phyloP scores from a whole-genome alignment of 1,284 basidiomycete species.

The Ustilago shanxiensis region DNA sequence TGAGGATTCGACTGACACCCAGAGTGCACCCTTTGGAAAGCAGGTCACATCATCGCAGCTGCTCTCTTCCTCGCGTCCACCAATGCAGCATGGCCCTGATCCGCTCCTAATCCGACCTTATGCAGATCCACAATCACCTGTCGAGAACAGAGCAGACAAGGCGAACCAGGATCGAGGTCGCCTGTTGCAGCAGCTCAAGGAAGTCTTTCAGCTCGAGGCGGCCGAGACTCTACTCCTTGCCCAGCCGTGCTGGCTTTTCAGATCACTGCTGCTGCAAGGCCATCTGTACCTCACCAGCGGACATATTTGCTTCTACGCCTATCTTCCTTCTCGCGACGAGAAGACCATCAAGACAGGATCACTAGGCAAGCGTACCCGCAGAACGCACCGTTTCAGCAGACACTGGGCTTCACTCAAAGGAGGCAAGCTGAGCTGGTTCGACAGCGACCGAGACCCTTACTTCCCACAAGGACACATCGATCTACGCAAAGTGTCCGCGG shows the following conservation, averaged over 20 bases:
- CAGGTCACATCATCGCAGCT: conserved; percentile 2
- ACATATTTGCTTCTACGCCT: conserved; percentile 95
- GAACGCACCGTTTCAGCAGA: conserved; percentile 59
- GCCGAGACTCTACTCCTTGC: conserved; percentile 44
- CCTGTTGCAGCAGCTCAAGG: conserved; percentile 44
- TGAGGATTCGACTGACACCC: conserved; percentile 3
- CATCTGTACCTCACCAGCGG: conserved; percentile 94
- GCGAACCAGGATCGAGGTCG: conserved; percentile 19
- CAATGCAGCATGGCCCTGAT: not conserved
- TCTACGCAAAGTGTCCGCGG: conserved; percentile 88
- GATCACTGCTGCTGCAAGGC: conserved; percentile 81
- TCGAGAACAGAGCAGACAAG: not conserved
- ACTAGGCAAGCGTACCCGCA: conserved; percentile 52
- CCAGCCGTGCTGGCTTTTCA: conserved; percentile 65
- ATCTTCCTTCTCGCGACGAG: conserved; percentile 74
- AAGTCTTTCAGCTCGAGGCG: conserved; percentile 44
- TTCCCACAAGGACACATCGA: conserved; percentile 96
- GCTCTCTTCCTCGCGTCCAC: conserved; percentile 4
- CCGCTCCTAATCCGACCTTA: conserved; percentile 38
- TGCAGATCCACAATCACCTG: conserved; percentile 3
- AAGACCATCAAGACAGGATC: conserved; percentile 47
- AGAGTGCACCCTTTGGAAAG: not conserved
- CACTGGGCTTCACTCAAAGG: conserved; percentile 61
- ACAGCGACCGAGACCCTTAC: conserved; percentile 82
- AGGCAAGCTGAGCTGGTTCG: conserved; percentile 62